Conservation (phyloP, 495 filamentous ascomycete genomes). For the Aspergillus incahuasiensis region DNA sequence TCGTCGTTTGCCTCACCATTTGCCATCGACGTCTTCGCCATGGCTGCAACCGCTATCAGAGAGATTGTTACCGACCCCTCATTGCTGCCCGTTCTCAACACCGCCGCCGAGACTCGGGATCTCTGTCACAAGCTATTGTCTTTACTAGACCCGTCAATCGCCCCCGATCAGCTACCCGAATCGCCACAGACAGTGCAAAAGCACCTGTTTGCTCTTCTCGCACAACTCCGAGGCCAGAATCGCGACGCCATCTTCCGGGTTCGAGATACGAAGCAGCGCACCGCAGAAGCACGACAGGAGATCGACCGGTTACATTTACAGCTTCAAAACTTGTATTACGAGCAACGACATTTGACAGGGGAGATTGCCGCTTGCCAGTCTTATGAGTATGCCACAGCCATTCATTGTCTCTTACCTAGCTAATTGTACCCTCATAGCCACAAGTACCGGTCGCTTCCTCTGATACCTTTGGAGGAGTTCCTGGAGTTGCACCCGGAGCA, state of each 20-base stretch:
- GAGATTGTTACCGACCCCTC: constrained; percentile 66
- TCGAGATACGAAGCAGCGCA: constrained; percentile 79
- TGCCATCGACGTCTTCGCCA: constrained; percentile 18
- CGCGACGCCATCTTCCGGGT: constrained; percentile 74
- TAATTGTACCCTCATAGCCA: constrained; percentile 54
- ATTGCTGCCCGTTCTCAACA: constrained; percentile 65
- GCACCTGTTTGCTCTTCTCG: constrained; percentile 69
- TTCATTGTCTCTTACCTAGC: background rate
- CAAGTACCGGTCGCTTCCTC: constrained; percentile 76
- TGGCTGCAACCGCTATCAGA: constrained; percentile 40
- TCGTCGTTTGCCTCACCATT: background rate
- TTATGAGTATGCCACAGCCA: constrained; percentile 67
- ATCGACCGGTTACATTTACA: constrained; percentile 89
- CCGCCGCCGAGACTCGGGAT: constrained; percentile 62
- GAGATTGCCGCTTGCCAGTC: constrained; percentile 89
- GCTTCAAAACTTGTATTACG: constrained; percentile 94
- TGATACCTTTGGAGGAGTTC: constrained; percentile 81
- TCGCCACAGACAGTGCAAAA: constrained; percentile 62
- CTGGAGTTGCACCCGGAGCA: constrained; percentile 73
- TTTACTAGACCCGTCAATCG: constrained; percentile 44
- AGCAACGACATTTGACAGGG: constrained; percentile 81
- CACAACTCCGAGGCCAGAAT: constrained; percentile 76
- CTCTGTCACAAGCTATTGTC: constrained; percentile 72
- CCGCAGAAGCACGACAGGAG: constrained; percentile 82
- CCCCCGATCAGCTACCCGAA: constrained; percentile 28